Conservation (phyloP, 2,329 filamentous ascomycete species). For the Fonsecaea nubica region DNA sequence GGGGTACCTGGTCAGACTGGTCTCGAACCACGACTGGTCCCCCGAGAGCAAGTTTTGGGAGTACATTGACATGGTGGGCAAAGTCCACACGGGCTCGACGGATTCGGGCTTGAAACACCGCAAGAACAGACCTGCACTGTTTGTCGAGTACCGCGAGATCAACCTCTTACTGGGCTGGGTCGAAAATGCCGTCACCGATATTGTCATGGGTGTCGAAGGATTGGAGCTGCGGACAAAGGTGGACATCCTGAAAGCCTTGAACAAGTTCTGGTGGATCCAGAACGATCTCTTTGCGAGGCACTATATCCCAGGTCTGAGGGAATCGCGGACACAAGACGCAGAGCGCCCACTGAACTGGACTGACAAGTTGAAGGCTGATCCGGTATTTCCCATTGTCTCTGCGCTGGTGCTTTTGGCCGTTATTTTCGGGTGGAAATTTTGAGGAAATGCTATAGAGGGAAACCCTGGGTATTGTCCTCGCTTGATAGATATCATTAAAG, state of each 20-base stretch:
- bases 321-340: not conserved
- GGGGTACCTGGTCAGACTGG: constrained; percentile 41
- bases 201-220: constrained; percentile 41
- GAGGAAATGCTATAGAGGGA: not conserved
- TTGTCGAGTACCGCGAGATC: constrained; percentile 43
- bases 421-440: constrained; percentile 7
- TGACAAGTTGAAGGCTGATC: constrained; percentile 10
- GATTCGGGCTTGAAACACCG: constrained; percentile 41
- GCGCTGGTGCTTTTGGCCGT: constrained; percentile 10
- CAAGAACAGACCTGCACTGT: constrained; percentile 39
- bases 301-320: constrained; percentile 32
- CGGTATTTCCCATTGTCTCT: constrained; percentile 11
- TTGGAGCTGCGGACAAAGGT: constrained; percentile 41
- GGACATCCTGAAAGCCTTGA: constrained; percentile 41
- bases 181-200: constrained; percentile 42
- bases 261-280: constrained; percentile 45
- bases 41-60: constrained; percentile 42
- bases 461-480: not conserved
- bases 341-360: constrained; percentile 7
- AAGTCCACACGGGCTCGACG: constrained; percentile 42
- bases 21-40: constrained; percentile 43
- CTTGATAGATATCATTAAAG: not conserved
- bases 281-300: constrained; percentile 44
- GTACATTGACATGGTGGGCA: constrained; percentile 43
- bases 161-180: constrained; percentile 42